Conservation (phyloP, 371 early-diverging fungal genomes). For the Globomyces sp. region DNA sequence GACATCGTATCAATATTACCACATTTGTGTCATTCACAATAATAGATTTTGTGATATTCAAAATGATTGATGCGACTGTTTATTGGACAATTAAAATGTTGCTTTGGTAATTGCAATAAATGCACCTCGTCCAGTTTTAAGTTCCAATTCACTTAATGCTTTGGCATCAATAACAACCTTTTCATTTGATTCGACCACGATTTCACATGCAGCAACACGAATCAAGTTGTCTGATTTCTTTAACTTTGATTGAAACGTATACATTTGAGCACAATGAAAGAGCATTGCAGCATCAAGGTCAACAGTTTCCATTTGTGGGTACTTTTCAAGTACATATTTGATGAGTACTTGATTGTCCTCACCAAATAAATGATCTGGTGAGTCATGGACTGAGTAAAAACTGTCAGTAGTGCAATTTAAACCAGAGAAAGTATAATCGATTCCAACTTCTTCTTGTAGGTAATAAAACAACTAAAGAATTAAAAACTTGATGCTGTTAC, state of each 20-base stretch:
- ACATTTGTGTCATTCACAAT: too few relatives aligned
- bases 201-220: constrained; percentile 78
- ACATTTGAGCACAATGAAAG: constrained; percentile 71
- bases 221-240: constrained; percentile 38
- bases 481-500: too few relatives aligned
- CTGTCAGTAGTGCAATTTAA: constrained; percentile 83
- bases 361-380: constrained; percentile 69
- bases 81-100: not conserved
- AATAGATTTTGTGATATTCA: too few relatives aligned
- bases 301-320: constrained; percentile 66
- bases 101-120: constrained; percentile 63
- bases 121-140: constrained; percentile 64
- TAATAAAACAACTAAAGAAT: not conserved
- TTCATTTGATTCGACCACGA: constrained; percentile 77
- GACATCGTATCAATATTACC: too few relatives aligned
- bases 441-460: constrained; percentile 29
- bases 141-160: constrained; percentile 57
- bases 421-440: constrained; percentile 66
- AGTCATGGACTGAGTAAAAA: constrained; percentile 90
- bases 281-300: constrained; percentile 93
- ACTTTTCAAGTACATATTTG: constrained; percentile 36
- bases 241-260: constrained; percentile 13
- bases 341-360: constrained; percentile 76
- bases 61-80: too few relatives aligned
- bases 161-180: constrained; percentile 74